Evolutionary conservation across 2,329 filamentous ascomycete genomes (phyloP), one percentile per base, ranked within the genome.

Genomic region (Penicillium sp.): DNA sequence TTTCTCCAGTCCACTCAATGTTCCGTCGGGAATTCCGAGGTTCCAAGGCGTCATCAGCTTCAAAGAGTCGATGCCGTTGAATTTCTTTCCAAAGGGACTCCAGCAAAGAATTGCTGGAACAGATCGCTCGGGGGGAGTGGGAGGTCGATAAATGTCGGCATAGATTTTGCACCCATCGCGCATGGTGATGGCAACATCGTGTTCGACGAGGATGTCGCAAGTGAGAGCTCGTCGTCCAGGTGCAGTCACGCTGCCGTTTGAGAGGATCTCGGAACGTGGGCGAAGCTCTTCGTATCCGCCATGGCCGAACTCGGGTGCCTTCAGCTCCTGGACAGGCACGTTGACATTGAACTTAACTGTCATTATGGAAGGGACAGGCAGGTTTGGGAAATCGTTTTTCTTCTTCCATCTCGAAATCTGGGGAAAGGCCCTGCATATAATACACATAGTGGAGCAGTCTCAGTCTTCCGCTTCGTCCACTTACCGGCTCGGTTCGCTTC

Each of bases 21-120:
- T 59, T 2, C 33, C 62, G 1, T 60, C 56, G 4, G 70, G 69
- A 2, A 80, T 71, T 6, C 78, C 76, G 52, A 73, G 75, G 36
- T 76, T 73, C 74, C 73, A 76, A 4, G 71, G 68, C 1, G 70
- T 73, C 66, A 77, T 78, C 1, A 74, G 69, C 7, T 18, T 46
- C 3, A 78, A 67, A 68, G 77, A 77, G 18, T 71, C 65, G 14
- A 79, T 62, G 3, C 73, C 74, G 16, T 70, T 75, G 58, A 75
- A 78, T 57, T 78, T 76, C 61, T 82, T 82, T 19, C 80, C 80
- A 58, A 78, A 82, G 14, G 73, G 75, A 6, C 72, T 75, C 78
- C 78, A 82, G 50, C 70, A 72, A 1, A 83, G 61, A 24, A 82
- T 67, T 1, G 78, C 79, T 1, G 81, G 79, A 3, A 54, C 55